Evolutionary conservation across 1,139 yeast genomes (phyloP), one percentile per base, ranked within the genome.

Genomic region (Saccharomyces hybrid): DNA sequence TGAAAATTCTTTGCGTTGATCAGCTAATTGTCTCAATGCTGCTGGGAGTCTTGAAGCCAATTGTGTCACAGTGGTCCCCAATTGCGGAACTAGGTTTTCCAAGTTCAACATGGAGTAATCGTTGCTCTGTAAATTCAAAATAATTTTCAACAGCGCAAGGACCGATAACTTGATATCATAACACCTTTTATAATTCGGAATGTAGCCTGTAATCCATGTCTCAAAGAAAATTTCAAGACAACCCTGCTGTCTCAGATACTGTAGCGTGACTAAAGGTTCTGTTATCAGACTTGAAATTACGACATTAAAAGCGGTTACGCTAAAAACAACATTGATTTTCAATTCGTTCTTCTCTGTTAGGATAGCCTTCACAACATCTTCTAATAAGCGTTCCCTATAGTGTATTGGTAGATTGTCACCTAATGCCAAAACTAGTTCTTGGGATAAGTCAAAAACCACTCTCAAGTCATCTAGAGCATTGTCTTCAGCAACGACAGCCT

Each of bases 81-180:
- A 55, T 47, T 71, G 61, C 16, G 67, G 62, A 5, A 65, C 57
- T 5, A 69, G 56, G 28, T 56, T 55, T 8, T 57, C 62, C 14
- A 72, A 29, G 42, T 72, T 61, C 14, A 72, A 57, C 2, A 62
- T 49, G 2, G 59, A 59, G 25, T 76, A 54, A 26, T 70, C 67
- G 9, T 67, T 52, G 14, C 56, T 46, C 49, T 73, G 52, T 9
- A 71, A 46, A 14, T 71, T 66, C 27, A 65, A 64, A 11, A 79
- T 61, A n/a, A 85, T 61, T 32, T 81, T 76, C 52, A 91, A 70
- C 44, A 87, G 68, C 0, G 95, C 95, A 59, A 91, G 71, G 3
- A 82, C 74, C 1, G 88, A 81, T 47, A 93, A 71, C 69, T 90
- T 90, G 69, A 89, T 77, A 70, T 91, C 98, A 63, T 80, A 88